Evolutionary conservation across 192 early-diverging fungal species (phyloP).

Genomic region (Coemansia brasiliensis): DNA sequence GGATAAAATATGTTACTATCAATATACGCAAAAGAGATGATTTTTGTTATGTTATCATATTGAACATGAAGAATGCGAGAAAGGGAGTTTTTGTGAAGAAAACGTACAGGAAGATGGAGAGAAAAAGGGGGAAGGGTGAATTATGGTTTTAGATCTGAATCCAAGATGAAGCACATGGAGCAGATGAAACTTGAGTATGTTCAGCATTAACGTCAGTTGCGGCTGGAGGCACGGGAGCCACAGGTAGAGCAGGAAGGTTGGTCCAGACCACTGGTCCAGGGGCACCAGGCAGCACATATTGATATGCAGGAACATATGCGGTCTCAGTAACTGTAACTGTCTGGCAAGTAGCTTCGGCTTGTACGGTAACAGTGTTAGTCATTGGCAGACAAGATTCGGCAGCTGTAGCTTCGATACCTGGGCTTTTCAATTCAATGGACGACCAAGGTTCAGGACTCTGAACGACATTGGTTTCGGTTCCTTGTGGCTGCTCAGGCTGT

Average conservation of each 20-base stretch:
- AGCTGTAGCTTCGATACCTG: conserved; percentile 6
- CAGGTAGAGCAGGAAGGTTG: conserved; percentile 2
- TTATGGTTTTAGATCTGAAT: not conserved
- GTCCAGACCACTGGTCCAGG: conserved; percentile 49
- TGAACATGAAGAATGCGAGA: not conserved
- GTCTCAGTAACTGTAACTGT: conserved; percentile 22
- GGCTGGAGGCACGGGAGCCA: conserved; percentile 1
- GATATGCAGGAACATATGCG: conserved; percentile 10
- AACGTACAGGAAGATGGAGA: no score
- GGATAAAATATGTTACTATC: no score
- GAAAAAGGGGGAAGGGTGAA: not conserved
- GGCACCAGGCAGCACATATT: conserved; percentile 11
- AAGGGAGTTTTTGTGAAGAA: not conserved
- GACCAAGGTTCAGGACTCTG: not conserved
- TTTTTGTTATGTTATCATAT: conserved; percentile 8
- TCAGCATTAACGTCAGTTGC: conserved; percentile 4
- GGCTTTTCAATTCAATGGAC: not conserved
- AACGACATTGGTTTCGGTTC: not conserved
- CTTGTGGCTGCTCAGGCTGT: conserved; percentile 3
- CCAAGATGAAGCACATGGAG: conserved; percentile 24
- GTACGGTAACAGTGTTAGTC: conserved; percentile 14
- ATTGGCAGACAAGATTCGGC: not conserved
- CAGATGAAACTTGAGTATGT: conserved; percentile 1
- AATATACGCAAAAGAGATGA: no score
- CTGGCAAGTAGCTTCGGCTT: conserved; percentile 3